phyloP scores from a whole-genome alignment of 768 basidiomycete genomes.

The Agrocybe praecox region DNA sequence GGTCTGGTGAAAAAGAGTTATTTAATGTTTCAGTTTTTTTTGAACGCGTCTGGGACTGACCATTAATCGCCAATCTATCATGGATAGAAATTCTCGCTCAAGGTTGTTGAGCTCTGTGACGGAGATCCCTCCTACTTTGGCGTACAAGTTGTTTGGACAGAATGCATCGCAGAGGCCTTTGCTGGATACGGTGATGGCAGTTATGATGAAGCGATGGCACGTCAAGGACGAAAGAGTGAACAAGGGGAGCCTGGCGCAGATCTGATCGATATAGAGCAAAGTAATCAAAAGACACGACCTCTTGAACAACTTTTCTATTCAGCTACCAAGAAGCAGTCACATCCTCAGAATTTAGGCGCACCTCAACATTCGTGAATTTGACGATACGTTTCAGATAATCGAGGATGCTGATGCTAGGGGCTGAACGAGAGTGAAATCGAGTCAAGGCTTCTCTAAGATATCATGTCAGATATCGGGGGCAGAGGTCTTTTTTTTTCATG shows the following conservation, averaged over 20 bases:
- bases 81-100: slow-evolving; percentile 89
- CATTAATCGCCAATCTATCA: slow-evolving; percentile 93
- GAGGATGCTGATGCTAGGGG: slow-evolving; percentile 84
- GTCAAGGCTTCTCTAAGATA: slow-evolving; percentile 80
- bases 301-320: slow-evolving; percentile 36
- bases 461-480: slow-evolving; percentile 3
- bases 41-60: slow-evolving; percentile 52
- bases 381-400: slow-evolving; percentile 96
- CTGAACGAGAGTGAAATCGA: slow-evolving; percentile 93
- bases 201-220: slow-evolving; percentile 96
- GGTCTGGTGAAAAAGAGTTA: slow-evolving; percentile 58
- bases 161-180: slow-evolving; percentile 97
- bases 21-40: slow-evolving; percentile 22
- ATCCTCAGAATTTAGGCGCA: slow-evolving; percentile 29
- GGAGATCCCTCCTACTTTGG: slow-evolving; percentile 94
- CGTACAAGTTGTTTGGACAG: slow-evolving; percentile 93
- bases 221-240: slow-evolving; percentile 97
- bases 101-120: slow-evolving; percentile 90
- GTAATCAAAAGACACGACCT: slow-evolving; percentile 81
- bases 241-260: slow-evolving; percentile 81
- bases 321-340: slow-evolving; percentile 5
- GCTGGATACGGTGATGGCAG: slow-evolving; percentile 88
- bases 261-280: slow-evolving; percentile 91
- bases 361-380: slow-evolving; percentile 95
- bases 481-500: slow-evolving; percentile 18